phyloP scores from a whole-genome alignment of 2,329 filamentous ascomycete species.

The Ascochyta clinopodiicola region DNA sequence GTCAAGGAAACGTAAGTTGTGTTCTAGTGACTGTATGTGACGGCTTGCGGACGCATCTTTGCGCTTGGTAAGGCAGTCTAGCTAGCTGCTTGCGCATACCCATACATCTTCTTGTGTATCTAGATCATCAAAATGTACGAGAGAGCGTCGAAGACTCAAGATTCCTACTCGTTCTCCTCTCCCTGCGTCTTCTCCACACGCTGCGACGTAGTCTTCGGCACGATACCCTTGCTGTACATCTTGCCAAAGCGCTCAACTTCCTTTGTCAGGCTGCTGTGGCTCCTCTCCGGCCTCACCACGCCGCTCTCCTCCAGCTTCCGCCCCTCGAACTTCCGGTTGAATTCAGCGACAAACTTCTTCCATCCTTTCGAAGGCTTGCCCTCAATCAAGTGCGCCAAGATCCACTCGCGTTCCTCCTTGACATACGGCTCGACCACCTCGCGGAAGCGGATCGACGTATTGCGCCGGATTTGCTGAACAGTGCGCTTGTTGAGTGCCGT shows the following conservation, averaged over 20 bases:
- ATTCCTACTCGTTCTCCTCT: not conserved
- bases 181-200: not conserved
- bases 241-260: constrained; percentile 38
- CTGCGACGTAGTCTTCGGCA: constrained; percentile 17
- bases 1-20: too few species aligned
- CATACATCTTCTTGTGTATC: not conserved
- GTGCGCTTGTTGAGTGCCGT: constrained; percentile 39
- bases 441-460: constrained; percentile 34
- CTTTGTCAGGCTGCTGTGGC: constrained; percentile 34
- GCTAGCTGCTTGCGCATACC: not conserved
- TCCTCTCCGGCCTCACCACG: constrained; percentile 23
- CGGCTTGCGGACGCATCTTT: not conserved
- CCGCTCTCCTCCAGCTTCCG: constrained; percentile 11
- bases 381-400: constrained; percentile 24
- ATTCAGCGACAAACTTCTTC: constrained; percentile 32
- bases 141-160: not conserved
- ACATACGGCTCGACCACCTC: constrained; percentile 31
- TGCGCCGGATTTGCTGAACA: constrained; percentile 41
- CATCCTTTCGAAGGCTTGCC: constrained; percentile 33
- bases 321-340: constrained; percentile 33
- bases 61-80: not conserved
- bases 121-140: not conserved
- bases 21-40: too few species aligned
- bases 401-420: constrained; percentile 33
- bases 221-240: constrained; percentile 29